Conservation (phyloP, 75 land plant genomes). For the Ceratopteris richardii region DNA sequence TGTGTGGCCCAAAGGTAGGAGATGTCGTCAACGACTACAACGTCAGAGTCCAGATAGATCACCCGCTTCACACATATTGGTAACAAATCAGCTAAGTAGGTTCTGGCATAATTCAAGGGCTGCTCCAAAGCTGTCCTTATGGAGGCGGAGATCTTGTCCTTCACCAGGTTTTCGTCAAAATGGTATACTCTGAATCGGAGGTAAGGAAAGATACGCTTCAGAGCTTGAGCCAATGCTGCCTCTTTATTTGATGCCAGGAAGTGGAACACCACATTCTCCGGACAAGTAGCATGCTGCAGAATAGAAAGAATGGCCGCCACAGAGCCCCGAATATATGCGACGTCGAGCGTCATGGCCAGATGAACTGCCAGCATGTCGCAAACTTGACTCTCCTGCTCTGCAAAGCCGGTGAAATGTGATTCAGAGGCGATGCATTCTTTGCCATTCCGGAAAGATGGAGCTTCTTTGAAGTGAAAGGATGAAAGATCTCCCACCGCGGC, state of each 20-base stretch:
- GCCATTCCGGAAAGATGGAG: constrained; percentile 32
- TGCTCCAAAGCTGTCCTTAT: constrained; percentile 24
- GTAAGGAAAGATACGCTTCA: constrained; percentile 22
- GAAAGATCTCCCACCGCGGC: too few relatives aligned
- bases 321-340: constrained; percentile 47
- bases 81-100: constrained; percentile 23
- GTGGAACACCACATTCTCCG: constrained; percentile 41
- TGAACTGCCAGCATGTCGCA: constrained; percentile 43
- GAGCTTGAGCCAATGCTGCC: constrained; percentile 10
- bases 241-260: constrained; percentile 19
- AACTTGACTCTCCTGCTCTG: neutral
- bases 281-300: constrained; percentile 53
- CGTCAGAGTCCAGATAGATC: constrained; percentile 51
- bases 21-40: constrained; percentile 45
- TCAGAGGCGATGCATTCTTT: constrained; percentile 7
- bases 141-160: constrained; percentile 20
- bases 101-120: constrained; percentile 33
- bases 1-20: constrained; percentile 44
- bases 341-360: constrained; percentile 46
- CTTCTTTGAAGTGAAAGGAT: constrained; percentile 24
- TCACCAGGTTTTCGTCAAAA: constrained; percentile 21
- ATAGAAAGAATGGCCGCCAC: constrained; percentile 64
- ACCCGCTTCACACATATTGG: constrained; percentile 34
- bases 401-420: neutral
- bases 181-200: constrained; percentile 28